Evolutionary conservation across 1,284 basidiomycete species (phyloP), one percentile per base, ranked within the genome.

Genomic region (Pterulicium gracile): DNA sequence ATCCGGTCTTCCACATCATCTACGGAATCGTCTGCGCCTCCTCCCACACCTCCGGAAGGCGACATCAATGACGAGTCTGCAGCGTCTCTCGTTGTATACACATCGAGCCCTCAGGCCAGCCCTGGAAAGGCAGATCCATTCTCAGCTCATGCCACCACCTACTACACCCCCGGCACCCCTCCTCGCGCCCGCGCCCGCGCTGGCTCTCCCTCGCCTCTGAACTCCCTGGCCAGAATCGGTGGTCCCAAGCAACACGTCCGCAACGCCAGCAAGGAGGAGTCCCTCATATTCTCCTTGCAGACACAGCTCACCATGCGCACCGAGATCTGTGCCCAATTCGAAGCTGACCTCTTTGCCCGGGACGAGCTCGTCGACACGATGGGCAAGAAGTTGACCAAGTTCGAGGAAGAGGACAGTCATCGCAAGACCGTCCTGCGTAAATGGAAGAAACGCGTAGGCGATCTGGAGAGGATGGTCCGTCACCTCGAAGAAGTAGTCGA

Each of bases 381-480:
- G n/a, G 67, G 65, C 13, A 60, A 65, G 50, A 75, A 75, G 43
- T 57, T 84, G 12, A 61, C 66, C 0, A 69, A 69, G 1, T 54
- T 70, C 2, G 79, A 85, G 58, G 72, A 71, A 47, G 81, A 86
- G 47, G 75, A 73, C 5, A 67, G 68, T 23, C 75, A 75, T 53
- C 72, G 81, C 45, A 73, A 69, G 55, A 63, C 52, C 13, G 64
- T 72, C 0, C 57, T 84, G 24, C 64, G 73, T 34, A 65, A 65
- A 3, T 85, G 81, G 79, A 81, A 79, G 63, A 82, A 81, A 64
- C 83, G 81, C 52, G 79, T 85, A 3, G 66, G 65, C 36, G 81
- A 86, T 52, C 63, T 88, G 35, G 82, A 88, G 62, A 70, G 66
- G 52, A 68, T 75, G 48, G 77, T 79, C 49, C 65, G 76, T 12